phyloP scores from a whole-genome alignment of 192 early-diverging fungal genomes.

The Cladochytrium replicatum region DNA sequence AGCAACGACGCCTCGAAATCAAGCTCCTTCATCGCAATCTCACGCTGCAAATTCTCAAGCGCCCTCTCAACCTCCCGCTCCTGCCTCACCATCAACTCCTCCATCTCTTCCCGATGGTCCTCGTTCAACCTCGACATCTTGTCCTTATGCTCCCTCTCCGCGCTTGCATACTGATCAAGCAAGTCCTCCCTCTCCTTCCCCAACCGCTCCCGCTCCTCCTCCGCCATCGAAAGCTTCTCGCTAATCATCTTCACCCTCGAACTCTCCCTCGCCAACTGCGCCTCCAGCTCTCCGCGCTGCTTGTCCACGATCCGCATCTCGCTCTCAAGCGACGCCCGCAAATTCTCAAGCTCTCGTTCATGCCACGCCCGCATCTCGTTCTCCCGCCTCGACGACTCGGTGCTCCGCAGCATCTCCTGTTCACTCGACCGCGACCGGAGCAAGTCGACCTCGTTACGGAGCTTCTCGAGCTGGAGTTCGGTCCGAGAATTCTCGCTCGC shows the following conservation, averaged over 20 bases:
- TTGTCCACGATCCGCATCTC: too few relatives aligned
- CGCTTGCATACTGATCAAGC: neutral
- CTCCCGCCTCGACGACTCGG: constrained; percentile 1
- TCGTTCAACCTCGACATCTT: neutral
- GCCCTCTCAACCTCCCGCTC: constrained; percentile 6
- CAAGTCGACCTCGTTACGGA: too few relatives aligned
- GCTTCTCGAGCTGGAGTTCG: too few relatives aligned
- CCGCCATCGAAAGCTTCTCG: too few relatives aligned
- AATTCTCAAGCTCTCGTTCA: constrained; percentile 3
- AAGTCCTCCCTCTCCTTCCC: neutral
- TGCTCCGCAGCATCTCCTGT: neutral
- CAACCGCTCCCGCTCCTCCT: too few relatives aligned
- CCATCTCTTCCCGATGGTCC: constrained; percentile 12
- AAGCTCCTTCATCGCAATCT: neutral
- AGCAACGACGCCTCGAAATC: constrained; percentile 12
- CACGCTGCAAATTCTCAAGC: constrained; percentile 1
- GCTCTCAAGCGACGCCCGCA: too few relatives aligned
- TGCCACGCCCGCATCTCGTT: constrained; percentile 9
- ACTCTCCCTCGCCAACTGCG: constrained; percentile 2
- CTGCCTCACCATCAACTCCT: neutral
- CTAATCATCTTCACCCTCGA: neutral
- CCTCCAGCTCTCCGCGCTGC: constrained; percentile 9
- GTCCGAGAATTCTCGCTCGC: too few relatives aligned
- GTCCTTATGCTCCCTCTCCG: neutral
- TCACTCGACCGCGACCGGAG: too few relatives aligned